These are phyloP conservation scores for Glaciozyma martinii DNA, from an alignment of 768 basidiomycete species.

Conservation along the genomic window DNA sequence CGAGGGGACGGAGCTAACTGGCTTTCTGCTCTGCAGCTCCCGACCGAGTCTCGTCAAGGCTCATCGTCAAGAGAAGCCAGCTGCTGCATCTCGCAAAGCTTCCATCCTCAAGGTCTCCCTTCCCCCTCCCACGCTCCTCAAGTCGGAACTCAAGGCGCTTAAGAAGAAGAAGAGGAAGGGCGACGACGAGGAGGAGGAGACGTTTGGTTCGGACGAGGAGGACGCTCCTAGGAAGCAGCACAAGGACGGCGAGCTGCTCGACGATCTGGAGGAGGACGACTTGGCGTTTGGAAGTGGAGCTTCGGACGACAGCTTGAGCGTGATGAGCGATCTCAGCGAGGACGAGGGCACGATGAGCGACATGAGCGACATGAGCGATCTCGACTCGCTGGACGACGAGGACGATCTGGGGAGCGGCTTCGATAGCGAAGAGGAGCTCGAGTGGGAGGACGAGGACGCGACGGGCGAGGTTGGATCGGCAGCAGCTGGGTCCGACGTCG, in stretches of 20 bases:
- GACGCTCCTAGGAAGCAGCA: constrained; percentile 49
- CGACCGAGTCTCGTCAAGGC: constrained; percentile 20
- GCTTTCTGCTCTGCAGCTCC: constrained; percentile 6
- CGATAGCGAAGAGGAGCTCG: constrained; percentile 22
- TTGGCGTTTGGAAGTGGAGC: constrained; percentile 48
- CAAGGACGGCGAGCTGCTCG: constrained; percentile 53
- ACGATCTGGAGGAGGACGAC: constrained; percentile 58
- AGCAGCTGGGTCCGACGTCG: constrained; percentile 49
- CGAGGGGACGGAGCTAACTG: background rate
- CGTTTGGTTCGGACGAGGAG: constrained; percentile 56
- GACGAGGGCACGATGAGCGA: constrained; percentile 8
- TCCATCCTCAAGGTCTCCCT: constrained; percentile 15
- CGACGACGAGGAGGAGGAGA: constrained; percentile 41
- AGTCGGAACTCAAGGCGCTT: constrained; percentile 24
- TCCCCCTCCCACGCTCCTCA: constrained; percentile 14
- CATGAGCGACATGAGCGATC: constrained; percentile 20
- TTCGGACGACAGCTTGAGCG: constrained; percentile 36
- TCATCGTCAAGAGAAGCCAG: constrained; percentile 25
- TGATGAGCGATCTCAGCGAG: constrained; percentile 28
- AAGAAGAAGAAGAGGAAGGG: constrained; percentile 22
- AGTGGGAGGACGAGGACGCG: constrained; percentile 23
- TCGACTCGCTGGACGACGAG: constrained; percentile 39
- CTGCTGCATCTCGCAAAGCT: background rate
- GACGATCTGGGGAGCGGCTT: constrained; percentile 31
- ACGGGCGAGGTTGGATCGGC: constrained; percentile 47